These are phyloP conservation scores for Trichoderma koningii DNA, from an alignment of 2,329 filamentous ascomycete species.

Conservation along the genomic window DNA sequence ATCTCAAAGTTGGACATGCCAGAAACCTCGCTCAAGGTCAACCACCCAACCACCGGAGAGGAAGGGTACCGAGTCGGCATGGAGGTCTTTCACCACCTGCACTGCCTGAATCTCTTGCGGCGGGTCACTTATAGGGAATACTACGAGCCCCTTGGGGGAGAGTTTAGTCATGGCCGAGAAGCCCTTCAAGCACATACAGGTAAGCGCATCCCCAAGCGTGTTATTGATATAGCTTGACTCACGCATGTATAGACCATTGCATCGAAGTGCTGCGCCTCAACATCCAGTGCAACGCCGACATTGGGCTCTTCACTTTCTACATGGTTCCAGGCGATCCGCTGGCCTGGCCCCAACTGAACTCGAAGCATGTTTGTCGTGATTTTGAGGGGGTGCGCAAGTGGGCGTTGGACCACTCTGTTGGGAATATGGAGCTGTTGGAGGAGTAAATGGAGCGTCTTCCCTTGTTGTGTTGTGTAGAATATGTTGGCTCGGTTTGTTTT, in stretches of 20 bases:
- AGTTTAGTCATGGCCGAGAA: neutral
- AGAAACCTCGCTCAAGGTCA: conserved; percentile 7
- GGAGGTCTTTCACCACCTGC: conserved; percentile 10
- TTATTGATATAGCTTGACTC: neutral
- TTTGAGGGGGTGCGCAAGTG: conserved; percentile 3
- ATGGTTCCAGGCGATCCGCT: conserved; percentile 7
- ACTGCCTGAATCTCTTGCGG: conserved; percentile 6
- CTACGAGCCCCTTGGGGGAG: conserved; percentile 11
- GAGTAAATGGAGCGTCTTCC: neutral
- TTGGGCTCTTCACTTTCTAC: conserved; percentile 8
- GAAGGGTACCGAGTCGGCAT: conserved; percentile 16
- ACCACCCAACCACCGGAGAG: conserved; percentile 3
- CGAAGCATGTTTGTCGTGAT: conserved; percentile 9
- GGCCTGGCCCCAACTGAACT: conserved; percentile 5
- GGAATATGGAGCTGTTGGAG: conserved; percentile 9
- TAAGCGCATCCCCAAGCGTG: neutral
- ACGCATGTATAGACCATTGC: neutral
- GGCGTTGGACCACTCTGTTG: conserved; percentile 4
- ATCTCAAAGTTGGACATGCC: conserved; percentile 12
- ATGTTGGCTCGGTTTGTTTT: neutral
- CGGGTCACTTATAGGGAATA: conserved; percentile 6
- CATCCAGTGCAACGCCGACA: conserved; percentile 4
- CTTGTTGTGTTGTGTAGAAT: neutral
- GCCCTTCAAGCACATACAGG: conserved; percentile 11
- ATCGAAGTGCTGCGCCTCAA: conserved; percentile 6